Percentiles rank a stretch among this genome's conserved stretches.
Conservation (phyloP, 306 rosid genomes). For the Rubus idaeus region DNA sequence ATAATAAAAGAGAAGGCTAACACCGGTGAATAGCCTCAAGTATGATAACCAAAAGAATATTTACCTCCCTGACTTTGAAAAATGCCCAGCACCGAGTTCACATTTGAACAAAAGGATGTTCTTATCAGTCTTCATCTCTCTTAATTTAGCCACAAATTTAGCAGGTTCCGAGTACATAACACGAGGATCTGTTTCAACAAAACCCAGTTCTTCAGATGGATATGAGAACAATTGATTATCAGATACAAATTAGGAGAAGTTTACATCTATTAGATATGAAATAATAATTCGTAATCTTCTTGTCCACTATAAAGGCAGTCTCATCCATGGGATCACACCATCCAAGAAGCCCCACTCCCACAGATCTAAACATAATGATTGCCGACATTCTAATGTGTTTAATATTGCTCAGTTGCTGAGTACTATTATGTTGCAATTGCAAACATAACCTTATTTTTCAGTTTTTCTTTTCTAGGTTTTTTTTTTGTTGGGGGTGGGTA, state of each 20-base stretch:
- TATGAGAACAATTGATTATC: neutral
- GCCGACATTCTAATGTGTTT: no score
- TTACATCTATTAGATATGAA: constrained; percentile 9
- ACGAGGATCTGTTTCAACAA: constrained; percentile 71
- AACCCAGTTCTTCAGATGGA: constrained; percentile 19
- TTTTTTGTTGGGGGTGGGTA: neutral
- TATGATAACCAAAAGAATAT: constrained; percentile 9
- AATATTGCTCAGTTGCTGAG: neutral
- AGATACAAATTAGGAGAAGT: neutral
- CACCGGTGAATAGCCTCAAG: neutral
- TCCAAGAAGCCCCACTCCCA: constrained; percentile 12
- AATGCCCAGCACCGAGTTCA: constrained; percentile 93
- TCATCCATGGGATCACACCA: constrained; percentile 16
- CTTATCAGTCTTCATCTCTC: constrained; percentile 75
- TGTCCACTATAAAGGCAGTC: neutral
- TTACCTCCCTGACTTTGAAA: constrained; percentile 93
- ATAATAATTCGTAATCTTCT: constrained; percentile 8
- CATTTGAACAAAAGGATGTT: constrained; percentile 78
- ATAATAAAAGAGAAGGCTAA: neutral
- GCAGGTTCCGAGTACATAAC: constrained; percentile 92
- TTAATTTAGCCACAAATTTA: constrained; percentile 84
- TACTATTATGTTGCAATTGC: neutral
- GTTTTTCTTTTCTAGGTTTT: neutral
- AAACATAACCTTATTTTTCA: neutral
- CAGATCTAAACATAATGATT: neutral